Evolutionary conservation across 2,329 filamentous ascomycete genomes (phyloP), one percentile per base, ranked within the genome.

Genomic region (Calonectria hawksworthii): DNA sequence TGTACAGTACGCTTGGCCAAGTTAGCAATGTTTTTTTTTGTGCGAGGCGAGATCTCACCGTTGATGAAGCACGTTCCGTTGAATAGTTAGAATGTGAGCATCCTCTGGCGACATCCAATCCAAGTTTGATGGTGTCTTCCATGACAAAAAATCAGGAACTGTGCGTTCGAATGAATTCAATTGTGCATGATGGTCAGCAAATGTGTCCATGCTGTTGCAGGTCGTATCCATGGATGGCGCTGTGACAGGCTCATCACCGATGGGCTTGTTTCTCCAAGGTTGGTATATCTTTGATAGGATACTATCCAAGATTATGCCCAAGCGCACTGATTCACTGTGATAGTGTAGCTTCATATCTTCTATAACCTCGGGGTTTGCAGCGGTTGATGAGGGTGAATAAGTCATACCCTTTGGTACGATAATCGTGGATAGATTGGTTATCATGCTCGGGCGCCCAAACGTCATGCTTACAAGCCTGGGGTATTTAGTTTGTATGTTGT

Each of bases 401-500:
- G 14, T 14, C 18, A 21, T 41, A 21, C 38, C 7, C 14, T 41
- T 30, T n/a, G 38, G n/a, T 36, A n/a, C 13, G 9, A 32, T 4
- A 8, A 65, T 21, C 4, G 13, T 56, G 16, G 77, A 75, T 28
- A 80, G 52, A 51, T 79, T 76, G n/a, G 76, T 73, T 1, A 74
- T 77, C 75, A 80, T 80, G 11, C 70, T 80, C 18, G 80, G 79
- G 8, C 79, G 76, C 11, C 80, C 80, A 63, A 79, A 81, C 2
- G 77, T 82, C 79, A 80, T 81, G 69, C 79, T 79, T 28, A 82
- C 80, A 38, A 80, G 76, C 75, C 80, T 81, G 23, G 21, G 36
- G 3, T 44, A 32, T 23, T 74, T 51, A 77, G 72, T 63, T 21
- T 54, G 34, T 34, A 34, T 2, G 34, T 34, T 34, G 9, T 34